These are phyloP conservation scores for Penicillium bialowiezense DNA, from an alignment of 495 filamentous ascomycete species.

Conservation along the genomic window DNA sequence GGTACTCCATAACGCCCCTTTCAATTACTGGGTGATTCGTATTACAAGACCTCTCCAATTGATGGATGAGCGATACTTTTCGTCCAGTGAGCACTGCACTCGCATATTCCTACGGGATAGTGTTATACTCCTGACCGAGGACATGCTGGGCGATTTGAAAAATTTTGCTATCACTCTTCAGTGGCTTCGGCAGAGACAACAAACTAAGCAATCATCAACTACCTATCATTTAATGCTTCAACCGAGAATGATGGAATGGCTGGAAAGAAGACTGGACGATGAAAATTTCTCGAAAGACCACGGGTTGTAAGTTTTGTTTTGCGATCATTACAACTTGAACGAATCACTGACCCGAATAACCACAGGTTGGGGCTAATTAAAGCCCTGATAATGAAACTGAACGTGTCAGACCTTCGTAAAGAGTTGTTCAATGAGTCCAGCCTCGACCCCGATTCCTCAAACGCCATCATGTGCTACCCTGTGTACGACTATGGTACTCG, in stretches of 20 bases:
- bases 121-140: slow-evolving; percentile 62
- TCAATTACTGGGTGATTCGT: slow-evolving; percentile 40
- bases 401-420: slow-evolving; percentile 3
- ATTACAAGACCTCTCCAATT: slow-evolving; percentile 23
- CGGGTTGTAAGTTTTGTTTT: background rate
- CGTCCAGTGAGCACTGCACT: slow-evolving; percentile 25
- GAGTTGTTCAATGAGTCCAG: slow-evolving; percentile 9
- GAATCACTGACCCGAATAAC: background rate
- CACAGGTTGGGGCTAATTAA: background rate
- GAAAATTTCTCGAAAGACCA: background rate
- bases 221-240: slow-evolving; percentile 39
- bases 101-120: slow-evolving; percentile 58
- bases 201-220: slow-evolving; percentile 7
- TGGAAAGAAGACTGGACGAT: slow-evolving; percentile 22
- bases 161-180: slow-evolving; percentile 50
- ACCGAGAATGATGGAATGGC: slow-evolving; percentile 39
- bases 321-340: too few species aligned
- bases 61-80: slow-evolving; percentile 7
- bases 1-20: slow-evolving; percentile 12
- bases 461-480: slow-evolving; percentile 21
- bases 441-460: slow-evolving; percentile 14
- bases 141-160: slow-evolving; percentile 52
- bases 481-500: slow-evolving; percentile 22
- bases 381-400: slow-evolving; percentile 23
- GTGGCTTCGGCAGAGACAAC: slow-evolving; percentile 48